phyloP scores from a whole-genome alignment of 495 filamentous ascomycete species.

The Aspergillus haitiensis region DNA sequence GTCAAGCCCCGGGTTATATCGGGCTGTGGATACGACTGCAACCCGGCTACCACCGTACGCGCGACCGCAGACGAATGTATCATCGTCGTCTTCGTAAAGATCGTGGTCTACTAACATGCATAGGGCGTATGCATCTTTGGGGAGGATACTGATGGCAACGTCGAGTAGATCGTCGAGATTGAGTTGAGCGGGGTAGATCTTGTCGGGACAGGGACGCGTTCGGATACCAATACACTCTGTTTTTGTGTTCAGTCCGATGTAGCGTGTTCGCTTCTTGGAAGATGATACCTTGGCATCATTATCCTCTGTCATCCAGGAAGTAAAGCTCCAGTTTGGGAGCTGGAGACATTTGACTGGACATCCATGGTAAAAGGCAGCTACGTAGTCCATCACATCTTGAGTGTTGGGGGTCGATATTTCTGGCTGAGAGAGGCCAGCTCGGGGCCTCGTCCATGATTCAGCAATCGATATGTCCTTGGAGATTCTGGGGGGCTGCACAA shows the following conservation, averaged over 20 bases:
- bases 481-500: slow-evolving; percentile 47
- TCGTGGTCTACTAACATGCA: slow-evolving; percentile 61
- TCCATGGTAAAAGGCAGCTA: slow-evolving; percentile 62
- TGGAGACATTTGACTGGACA: slow-evolving; percentile 50
- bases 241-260: slow-evolving; percentile 44
- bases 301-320: slow-evolving; percentile 45
- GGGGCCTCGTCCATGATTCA: slow-evolving; percentile 4
- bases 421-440: slow-evolving; percentile 13
- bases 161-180: slow-evolving; percentile 67
- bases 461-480: slow-evolving; percentile 8
- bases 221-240: slow-evolving; percentile 53
- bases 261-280: slow-evolving; percentile 4
- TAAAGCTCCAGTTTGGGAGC: slow-evolving; percentile 39
- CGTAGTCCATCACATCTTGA: slow-evolving; percentile 50
- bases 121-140: slow-evolving; percentile 60
- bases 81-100: slow-evolving; percentile 65
- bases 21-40: slow-evolving; percentile 56
- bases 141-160: slow-evolving; percentile 54
- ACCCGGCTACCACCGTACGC: slow-evolving; percentile 66
- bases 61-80: slow-evolving; percentile 65
- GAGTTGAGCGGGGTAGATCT: slow-evolving; percentile 51
- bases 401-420: slow-evolving; percentile 25
- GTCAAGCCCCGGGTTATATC: slow-evolving; percentile 61
- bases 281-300: slow-evolving; percentile 8
- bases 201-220: slow-evolving; percentile 49